A percentile compares a stretch with the other conserved stretches of the same genome.
Evolutionary conservation across 225 moss, liverwort and hornwort species (phyloP).

Genomic region (Marchantia polymorpha): DNA sequence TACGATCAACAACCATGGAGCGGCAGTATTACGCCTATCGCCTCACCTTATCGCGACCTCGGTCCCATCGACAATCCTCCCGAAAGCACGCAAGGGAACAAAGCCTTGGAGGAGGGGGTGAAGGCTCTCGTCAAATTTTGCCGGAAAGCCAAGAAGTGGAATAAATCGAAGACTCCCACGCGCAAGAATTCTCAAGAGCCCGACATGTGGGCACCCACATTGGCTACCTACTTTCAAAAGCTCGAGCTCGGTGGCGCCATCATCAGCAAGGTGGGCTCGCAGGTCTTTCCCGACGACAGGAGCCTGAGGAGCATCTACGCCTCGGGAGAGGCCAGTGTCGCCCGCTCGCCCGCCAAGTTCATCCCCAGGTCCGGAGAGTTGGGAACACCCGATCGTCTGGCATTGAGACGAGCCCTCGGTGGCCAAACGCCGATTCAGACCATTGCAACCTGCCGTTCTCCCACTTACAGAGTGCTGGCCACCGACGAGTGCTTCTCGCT

Average conservation of each 20-base stretch:
- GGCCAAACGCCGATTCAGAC: constrained; percentile 38
- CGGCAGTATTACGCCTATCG: constrained; percentile 5
- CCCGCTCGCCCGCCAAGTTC: constrained; percentile 40
- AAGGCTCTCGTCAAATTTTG: constrained; percentile 59
- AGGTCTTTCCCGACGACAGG: constrained; percentile 39
- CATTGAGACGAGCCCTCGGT: constrained; percentile 35
- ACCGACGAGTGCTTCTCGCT: constrained; percentile 49
- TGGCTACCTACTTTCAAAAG: constrained; percentile 52
- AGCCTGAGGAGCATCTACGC: constrained; percentile 20
- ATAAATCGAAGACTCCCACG: constrained; percentile 32
- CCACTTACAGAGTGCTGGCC: constrained; percentile 39
- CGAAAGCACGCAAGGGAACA: constrained; percentile 34
- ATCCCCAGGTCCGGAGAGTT: constrained; percentile 36
- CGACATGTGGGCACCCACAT: constrained; percentile 69
- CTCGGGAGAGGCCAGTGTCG: constrained; percentile 13
- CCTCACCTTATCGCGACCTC: constrained; percentile 42
- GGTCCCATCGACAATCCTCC: constrained; percentile 26
- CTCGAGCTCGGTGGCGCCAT: constrained; percentile 34
- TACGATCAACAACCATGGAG: constrained; percentile 36
- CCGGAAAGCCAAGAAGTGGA: constrained; percentile 56
- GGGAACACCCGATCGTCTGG: constrained; percentile 39
- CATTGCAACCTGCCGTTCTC: constrained; percentile 34
- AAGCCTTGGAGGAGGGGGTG: constrained; percentile 52
- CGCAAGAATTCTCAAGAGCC: constrained; percentile 44
- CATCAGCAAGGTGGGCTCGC: constrained; percentile 37